Evolutionary conservation across 805 yeast genomes (phyloP), one percentile per base, ranked within the genome.

Genomic region (Priceomyces fermenticarens): DNA sequence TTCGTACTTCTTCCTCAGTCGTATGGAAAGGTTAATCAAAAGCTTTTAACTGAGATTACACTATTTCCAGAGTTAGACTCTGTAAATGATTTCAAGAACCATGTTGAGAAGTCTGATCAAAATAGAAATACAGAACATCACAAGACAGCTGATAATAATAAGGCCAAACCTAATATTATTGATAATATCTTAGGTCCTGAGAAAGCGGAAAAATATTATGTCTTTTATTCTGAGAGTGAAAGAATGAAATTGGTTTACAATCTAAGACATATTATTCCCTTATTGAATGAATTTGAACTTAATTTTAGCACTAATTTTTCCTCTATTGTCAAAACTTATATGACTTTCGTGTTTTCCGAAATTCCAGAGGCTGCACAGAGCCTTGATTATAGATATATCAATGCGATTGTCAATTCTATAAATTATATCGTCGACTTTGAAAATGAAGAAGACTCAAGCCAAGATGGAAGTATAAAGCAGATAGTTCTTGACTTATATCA

Each of bases 361-460:
- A 35, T 56, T 6, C 55, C 62, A 6, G 51, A 54, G 2, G 12
- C 41, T 12, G 50, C 57, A 1, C 32, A 37, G 0, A 17, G 40
- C 1, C 36, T 40, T 2, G 70, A 66, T 43, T 46, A 45, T 23
- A 38, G 41, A n/a, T 63, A 50, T 42, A 46, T 66, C 8, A 48
- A 46, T 13, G 36, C 39, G 2, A 45, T 65, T 11, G 52, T 46
- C 10, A 26, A 33, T 3, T 43, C 52, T 11, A 49, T 64, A 1
- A 51, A 54, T 23, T 44, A 36, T 6, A 53, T 69, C 6, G 53
- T 58, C 4, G 63, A 65, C 16, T 65, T 52, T 39, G 67, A 61
- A 40, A 57, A 58, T 29, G 48, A 47, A 15, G 62, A 51, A 6
- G 50, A 43, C 3, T 32, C 39, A 14, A 26, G 26, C 16, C 52